Conservation (phyloP, 1,284 basidiomycete species). For the Fistulina hepatica region DNA sequence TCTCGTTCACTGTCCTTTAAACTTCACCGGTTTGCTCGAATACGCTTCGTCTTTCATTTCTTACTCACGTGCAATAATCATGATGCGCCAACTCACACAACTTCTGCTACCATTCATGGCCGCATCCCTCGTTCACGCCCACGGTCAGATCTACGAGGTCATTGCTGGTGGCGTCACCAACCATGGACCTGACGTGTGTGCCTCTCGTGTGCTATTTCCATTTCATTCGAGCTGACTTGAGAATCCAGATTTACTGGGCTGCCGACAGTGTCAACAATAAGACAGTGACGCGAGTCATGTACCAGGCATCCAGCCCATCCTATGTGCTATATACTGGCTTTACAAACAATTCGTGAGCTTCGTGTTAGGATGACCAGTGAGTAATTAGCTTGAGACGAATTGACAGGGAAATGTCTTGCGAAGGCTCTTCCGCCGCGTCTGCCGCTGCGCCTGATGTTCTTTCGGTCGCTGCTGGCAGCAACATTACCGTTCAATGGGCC, state of each 20-base stretch:
- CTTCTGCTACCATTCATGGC: no score
- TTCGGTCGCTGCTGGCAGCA: slow-evolving; percentile 13
- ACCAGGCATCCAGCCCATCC: slow-evolving; percentile 14
- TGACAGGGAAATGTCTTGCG: slow-evolving; percentile 17
- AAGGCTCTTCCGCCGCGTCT: slow-evolving; percentile 10
- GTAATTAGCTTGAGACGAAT: not conserved
- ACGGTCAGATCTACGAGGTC: slow-evolving; percentile 16
- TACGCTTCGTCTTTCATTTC: no score
- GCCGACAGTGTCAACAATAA: slow-evolving; percentile 14
- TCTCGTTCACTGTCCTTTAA: no score
- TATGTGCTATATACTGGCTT: slow-evolving; percentile 13
- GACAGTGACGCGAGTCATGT: slow-evolving; percentile 18
- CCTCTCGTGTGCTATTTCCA: not conserved
- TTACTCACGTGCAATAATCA: no score
- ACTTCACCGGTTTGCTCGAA: no score
- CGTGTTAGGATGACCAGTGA: not conserved
- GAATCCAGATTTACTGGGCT: slow-evolving; percentile 14
- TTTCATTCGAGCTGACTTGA: not conserved
- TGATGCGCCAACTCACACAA: no score
- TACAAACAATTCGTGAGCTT: slow-evolving; percentile 15
- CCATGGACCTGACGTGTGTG: slow-evolving; percentile 16
- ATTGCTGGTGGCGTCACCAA: slow-evolving; percentile 9
- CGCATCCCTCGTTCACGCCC: slow-evolving; percentile 11
- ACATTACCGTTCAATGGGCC: slow-evolving; percentile 14
- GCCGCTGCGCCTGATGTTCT: slow-evolving; percentile 13